Evolutionary conservation across 768 basidiomycete genomes (phyloP).

Genomic region (Trametes punicea): DNA sequence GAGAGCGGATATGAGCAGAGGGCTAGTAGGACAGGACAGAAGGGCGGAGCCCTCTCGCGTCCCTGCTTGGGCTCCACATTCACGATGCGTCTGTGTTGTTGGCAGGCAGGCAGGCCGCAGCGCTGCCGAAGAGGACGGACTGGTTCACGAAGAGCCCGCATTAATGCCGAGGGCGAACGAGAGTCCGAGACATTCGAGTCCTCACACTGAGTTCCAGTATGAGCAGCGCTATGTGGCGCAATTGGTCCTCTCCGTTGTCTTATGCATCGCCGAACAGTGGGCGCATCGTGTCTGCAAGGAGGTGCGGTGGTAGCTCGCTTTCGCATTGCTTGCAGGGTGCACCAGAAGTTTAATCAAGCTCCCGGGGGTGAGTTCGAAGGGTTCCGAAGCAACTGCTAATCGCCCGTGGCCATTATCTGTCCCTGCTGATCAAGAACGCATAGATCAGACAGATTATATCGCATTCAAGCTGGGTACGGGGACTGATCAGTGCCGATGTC

Average conservation of each 20-base stretch:
- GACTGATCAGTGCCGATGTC: not conserved
- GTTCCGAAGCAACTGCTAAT: not conserved
- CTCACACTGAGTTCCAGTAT: not conserved
- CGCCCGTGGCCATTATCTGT: not conserved
- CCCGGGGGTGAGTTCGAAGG: not conserved
- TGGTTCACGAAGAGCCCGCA: no score
- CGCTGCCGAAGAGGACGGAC: not conserved
- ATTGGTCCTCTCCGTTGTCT: no score
- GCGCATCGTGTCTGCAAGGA: not conserved
- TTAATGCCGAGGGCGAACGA: not conserved
- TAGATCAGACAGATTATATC: not conserved
- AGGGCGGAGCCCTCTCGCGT: not conserved
- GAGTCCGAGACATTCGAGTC: not conserved
- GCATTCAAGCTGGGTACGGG: not conserved
- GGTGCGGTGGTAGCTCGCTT: slow-evolving; percentile 4
- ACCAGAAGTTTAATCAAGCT: slow-evolving; percentile 15
- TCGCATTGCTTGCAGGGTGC: not conserved
- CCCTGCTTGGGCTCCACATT: slow-evolving; percentile 1
- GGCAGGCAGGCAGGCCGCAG: not conserved
- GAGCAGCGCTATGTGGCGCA: not conserved
- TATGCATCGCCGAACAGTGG: not conserved
- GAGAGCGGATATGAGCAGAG: slow-evolving; percentile 1
- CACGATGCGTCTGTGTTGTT: slow-evolving; percentile 2
- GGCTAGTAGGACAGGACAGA: not conserved
- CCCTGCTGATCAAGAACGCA: not conserved